These are phyloP conservation scores for Gossypium sturtianum DNA, from an alignment of 345 rosid genomes.

Conservation along the genomic window DNA sequence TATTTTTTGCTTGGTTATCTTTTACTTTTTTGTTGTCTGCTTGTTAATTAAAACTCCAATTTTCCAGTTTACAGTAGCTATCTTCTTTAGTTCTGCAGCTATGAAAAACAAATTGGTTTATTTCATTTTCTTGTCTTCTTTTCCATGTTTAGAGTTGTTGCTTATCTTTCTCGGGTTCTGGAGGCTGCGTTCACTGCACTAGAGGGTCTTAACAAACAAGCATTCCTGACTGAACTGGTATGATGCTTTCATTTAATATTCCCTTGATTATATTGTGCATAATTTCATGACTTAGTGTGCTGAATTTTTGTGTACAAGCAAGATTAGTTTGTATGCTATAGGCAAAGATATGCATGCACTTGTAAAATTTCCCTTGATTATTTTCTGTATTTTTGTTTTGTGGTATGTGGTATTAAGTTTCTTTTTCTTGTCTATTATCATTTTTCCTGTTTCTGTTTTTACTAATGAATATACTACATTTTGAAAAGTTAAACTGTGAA, in stretches of 20 bases:
- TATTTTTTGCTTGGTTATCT: neutral
- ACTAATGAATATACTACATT: neutral
- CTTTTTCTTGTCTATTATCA: neutral
- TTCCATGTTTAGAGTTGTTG: constrained; percentile 63
- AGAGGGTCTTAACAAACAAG: constrained; percentile 97
- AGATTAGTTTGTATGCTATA: neutral
- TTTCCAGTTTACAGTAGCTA: neutral
- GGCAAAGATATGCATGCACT: neutral
- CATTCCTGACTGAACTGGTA: constrained; percentile 95
- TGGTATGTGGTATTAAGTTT: neutral
- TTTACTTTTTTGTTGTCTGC: neutral
- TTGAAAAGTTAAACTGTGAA: neutral
- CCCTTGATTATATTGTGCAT: neutral
- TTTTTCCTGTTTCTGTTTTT: neutral
- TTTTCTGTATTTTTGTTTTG: neutral
- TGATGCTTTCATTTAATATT: constrained; percentile 15
- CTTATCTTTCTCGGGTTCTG: constrained; percentile 93
- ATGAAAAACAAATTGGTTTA: neutral
- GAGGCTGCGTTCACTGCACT: constrained; percentile 94
- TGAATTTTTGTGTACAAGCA: neutral
- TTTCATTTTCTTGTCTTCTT: constrained; percentile 10
- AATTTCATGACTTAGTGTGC: neutral
- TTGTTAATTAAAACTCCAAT: neutral
- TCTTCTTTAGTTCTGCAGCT: neutral
- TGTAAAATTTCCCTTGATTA: neutral